These are phyloP conservation scores for Diaporthe aspalathi DNA, from an alignment of 2,329 filamentous ascomycete genomes.

Conservation along the genomic window DNA sequence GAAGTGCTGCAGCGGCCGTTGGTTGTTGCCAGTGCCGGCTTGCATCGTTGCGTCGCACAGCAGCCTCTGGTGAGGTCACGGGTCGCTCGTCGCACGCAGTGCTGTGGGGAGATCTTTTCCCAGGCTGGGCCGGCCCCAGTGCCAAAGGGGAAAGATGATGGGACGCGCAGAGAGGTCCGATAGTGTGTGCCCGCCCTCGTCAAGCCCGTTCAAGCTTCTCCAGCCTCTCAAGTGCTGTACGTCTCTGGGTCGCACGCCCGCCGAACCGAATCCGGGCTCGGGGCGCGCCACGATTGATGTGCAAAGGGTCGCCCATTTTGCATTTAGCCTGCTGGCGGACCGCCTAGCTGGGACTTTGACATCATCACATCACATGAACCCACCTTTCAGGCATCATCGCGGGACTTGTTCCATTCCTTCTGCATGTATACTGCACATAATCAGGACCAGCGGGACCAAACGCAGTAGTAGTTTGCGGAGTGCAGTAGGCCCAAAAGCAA, in stretches of 20 bases:
- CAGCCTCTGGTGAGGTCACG: slow-evolving; percentile 16
- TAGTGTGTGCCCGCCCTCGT: slow-evolving; percentile 1
- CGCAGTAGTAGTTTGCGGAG: slow-evolving; percentile 13
- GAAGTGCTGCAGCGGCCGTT: slow-evolving; percentile 24
- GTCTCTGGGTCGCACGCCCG: no score
- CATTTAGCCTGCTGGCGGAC: slow-evolving; percentile 25
- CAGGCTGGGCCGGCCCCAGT: slow-evolving; percentile 9
- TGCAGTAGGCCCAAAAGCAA: slow-evolving; percentile 23
- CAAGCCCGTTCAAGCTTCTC: slow-evolving; percentile 1
- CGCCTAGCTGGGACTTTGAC: slow-evolving; percentile 21
- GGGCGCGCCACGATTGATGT: not conserved
- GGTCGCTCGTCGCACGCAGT: slow-evolving; percentile 23
- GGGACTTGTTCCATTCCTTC: not conserved
- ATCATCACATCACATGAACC: slow-evolving; percentile 28
- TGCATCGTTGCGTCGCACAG: slow-evolving; percentile 20
- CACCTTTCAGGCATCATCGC: slow-evolving; percentile 25
- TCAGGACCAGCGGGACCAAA: not conserved
- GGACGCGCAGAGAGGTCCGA: not conserved
- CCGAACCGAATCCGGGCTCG: slow-evolving; percentile 2
- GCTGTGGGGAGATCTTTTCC: slow-evolving; percentile 5
- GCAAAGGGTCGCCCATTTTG: slow-evolving; percentile 24
- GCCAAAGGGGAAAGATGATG: slow-evolving; percentile 19
- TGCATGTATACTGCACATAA: not conserved
- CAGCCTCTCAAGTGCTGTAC: no score
- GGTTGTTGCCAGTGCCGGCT: not conserved